Evolutionary conservation across 2,329 filamentous ascomycete species (phyloP), one percentile per base, ranked within the genome.

Genomic region (Exophiala lecanii-corni): DNA sequence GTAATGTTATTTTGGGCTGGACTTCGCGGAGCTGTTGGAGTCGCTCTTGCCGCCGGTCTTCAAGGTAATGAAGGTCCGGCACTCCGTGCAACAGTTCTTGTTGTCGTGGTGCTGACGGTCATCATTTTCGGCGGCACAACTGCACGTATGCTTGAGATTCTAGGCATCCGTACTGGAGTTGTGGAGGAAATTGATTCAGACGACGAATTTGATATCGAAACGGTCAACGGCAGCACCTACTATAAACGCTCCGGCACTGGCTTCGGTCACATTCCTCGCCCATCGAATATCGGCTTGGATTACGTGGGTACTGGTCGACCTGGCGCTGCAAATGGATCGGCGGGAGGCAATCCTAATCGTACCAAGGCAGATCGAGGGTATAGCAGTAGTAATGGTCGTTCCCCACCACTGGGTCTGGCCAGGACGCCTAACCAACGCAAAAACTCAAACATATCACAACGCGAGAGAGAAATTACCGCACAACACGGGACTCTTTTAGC

Each of bases 1-100:
- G 89, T 86, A n/a, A 97, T 98, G 92, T 79, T 98, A n/a, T 98
- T 94, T 69, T 98, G 92, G 92, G 92, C 92, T 12, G 92, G 92
- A 18, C 75, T 98, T 20, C 86, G 92, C 50, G 92, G 92, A 57
- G 92, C 92, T 35, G 92, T 98, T 56, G 92, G 92, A 44, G 92
- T 98, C 25, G 92, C 92, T 2, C 74, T 98, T 35, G 92, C 92
- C 21, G 91, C 91, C 16, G 84, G 94, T 18, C 75, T 98, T 35
- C 82, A 79, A 0, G 92, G 89, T 34, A 79, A 82, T 40, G 92
- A 94, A 59, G 82, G 81, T 1, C 84, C 82, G 45, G 86, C 88
- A 1, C 74, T 98, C 25, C 84, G 89, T 56, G 92, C 92, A 5
- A 98, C 92, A 0, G 91, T 98, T n/a, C 73, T 98, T 9, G 89